Conservation (phyloP, 371 early-diverging fungal genomes). For the Lichtheimia ramosa region DNA sequence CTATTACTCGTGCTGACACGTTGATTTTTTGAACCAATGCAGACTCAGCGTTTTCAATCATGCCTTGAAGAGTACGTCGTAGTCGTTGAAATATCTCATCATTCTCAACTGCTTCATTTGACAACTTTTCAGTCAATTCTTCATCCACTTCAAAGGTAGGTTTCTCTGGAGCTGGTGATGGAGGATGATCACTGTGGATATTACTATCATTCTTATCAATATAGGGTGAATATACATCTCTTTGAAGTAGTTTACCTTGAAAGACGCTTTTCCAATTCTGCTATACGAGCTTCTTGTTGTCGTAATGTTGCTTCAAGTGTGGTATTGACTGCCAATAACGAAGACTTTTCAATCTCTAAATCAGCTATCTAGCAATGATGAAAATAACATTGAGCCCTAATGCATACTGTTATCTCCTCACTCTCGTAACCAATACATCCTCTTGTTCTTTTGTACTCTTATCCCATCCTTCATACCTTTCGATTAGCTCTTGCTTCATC, state of each 20-base stretch:
- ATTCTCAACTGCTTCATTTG: slow-evolving; percentile 31
- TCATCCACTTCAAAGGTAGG: slow-evolving; percentile 10
- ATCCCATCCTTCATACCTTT: slow-evolving; percentile 26
- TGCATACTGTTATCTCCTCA: too few relatives aligned
- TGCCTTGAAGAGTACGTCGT: slow-evolving; percentile 23
- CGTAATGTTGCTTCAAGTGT: slow-evolving; percentile 45
- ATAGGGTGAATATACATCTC: background rate
- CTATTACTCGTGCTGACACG: slow-evolving; percentile 17
- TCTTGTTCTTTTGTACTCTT: background rate
- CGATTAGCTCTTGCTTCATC: slow-evolving; percentile 44
- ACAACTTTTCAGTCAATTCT: slow-evolving; percentile 12
- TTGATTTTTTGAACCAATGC: slow-evolving; percentile 34
- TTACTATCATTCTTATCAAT: background rate
- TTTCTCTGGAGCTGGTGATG: slow-evolving; percentile 39
- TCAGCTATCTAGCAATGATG: slow-evolving; percentile 42
- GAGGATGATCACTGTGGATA: slow-evolving; percentile 29
- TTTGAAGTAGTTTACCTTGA: slow-evolving; percentile 27
- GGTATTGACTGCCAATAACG: slow-evolving; percentile 40
- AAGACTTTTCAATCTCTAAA: slow-evolving; percentile 53
- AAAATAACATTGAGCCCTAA: too few relatives aligned
- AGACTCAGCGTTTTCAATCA: slow-evolving; percentile 47
- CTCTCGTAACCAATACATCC: too few relatives aligned
- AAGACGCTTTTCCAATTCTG: slow-evolving; percentile 35
- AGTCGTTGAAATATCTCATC: slow-evolving; percentile 42
- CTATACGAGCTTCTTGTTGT: slow-evolving; percentile 38